Conservation (phyloP, 225 moss, liverwort and hornwort genomes). For the Rhytidiadelphus loreus region DNA sequence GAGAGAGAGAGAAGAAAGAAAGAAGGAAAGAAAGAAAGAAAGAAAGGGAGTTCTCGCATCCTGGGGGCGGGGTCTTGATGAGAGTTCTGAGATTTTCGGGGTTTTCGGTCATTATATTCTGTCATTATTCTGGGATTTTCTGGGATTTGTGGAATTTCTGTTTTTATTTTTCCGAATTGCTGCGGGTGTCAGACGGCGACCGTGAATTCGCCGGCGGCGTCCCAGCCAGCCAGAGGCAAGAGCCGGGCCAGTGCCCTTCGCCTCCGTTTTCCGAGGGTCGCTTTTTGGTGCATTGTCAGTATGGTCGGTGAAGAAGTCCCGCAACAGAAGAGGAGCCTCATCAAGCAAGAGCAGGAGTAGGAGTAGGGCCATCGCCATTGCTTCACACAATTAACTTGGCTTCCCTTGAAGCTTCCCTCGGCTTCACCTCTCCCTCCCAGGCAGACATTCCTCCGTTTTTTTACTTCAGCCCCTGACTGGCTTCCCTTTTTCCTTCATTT, state of each 20-base stretch:
- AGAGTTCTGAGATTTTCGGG: background rate
- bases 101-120: background rate
- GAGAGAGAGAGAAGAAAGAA: background rate
- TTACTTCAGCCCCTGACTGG: too few relatives aligned
- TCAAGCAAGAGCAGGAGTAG: background rate
- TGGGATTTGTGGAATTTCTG: background rate
- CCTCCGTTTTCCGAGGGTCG: background rate
- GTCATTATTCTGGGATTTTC: background rate
- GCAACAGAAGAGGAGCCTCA: background rate
- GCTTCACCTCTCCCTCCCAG: background rate
- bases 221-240: background rate
- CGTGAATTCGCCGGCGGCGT: background rate
- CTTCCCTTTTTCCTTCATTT: background rate
- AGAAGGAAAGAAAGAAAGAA: background rate
- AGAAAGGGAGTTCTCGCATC: background rate
- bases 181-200: background rate
- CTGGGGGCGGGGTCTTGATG: too few relatives aligned
- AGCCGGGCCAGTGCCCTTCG: background rate
- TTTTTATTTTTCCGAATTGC: background rate
- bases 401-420: background rate
- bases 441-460: background rate
- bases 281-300: background rate
- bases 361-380: background rate
- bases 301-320: background rate
- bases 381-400: too few relatives aligned